A percentile compares a stretch with the other conserved stretches of the same genome.
phyloP scores from a whole-genome alignment of 306 rosid species.

The Gillenia trifoliata region DNA sequence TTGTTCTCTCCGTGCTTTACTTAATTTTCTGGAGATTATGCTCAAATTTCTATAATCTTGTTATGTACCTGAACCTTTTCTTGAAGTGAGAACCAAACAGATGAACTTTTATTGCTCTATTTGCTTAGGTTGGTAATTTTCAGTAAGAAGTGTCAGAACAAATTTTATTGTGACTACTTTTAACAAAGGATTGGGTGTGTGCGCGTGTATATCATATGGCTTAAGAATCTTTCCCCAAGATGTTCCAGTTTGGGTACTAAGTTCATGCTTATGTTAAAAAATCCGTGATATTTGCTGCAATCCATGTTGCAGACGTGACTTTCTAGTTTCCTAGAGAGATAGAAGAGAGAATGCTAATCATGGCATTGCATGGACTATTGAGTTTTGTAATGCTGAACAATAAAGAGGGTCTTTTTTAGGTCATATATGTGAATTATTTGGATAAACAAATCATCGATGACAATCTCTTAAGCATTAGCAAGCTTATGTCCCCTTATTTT shows the following conservation, averaged over 20 bases:
- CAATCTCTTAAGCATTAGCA: conserved; percentile 2
- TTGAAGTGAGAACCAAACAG: background rate
- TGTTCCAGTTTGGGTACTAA: background rate
- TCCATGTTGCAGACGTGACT: background rate
- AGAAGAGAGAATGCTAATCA: background rate
- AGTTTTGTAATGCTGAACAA: background rate
- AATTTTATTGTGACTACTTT: background rate
- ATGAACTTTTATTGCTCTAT: background rate
- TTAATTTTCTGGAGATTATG: background rate
- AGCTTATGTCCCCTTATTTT: background rate
- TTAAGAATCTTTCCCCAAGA: background rate
- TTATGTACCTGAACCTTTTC: background rate
- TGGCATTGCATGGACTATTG: background rate
- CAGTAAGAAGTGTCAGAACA: background rate
- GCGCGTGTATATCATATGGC: background rate
- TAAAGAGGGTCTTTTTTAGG: background rate
- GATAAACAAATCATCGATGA: background rate
- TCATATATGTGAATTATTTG: background rate
- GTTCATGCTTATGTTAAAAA: background rate
- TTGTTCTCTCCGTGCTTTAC: background rate
- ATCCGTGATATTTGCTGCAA: background rate
- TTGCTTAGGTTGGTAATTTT: background rate
- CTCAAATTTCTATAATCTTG: background rate
- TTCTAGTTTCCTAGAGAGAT: background rate
- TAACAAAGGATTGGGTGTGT: background rate